phyloP scores from a whole-genome alignment of 805 yeast genomes.

The Schizosaccharomyces lindneri region DNA sequence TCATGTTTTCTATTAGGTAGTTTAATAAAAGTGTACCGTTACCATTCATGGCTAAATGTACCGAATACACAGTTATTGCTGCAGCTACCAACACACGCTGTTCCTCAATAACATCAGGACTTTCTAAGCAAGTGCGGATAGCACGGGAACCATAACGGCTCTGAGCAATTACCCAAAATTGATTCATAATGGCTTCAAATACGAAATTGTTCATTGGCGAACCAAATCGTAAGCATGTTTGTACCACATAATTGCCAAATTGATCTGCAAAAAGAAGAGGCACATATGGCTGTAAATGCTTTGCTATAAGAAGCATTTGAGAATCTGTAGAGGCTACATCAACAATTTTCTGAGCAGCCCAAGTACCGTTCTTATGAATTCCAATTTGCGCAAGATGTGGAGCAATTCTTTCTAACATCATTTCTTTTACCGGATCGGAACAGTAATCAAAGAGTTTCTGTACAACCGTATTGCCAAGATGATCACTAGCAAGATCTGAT shows the following conservation, averaged over 20 bases:
- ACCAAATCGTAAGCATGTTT: conserved; percentile 77
- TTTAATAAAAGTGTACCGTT: conserved; percentile 78
- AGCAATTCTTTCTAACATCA: conserved; percentile 53
- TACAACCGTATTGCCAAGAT: conserved; percentile 83
- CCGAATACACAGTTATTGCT: conserved; percentile 52
- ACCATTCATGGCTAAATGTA: conserved; percentile 52
- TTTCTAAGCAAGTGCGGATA: conserved; percentile 73
- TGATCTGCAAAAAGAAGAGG: conserved; percentile 79
- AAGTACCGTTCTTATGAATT: conserved; percentile 90
- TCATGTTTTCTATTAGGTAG: conserved; percentile 80
- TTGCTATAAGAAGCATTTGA: conserved; percentile 40
- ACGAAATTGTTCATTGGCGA: conserved; percentile 75
- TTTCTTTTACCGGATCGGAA: conserved; percentile 44
- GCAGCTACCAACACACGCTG: conserved; percentile 52
- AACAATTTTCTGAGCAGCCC: conserved; percentile 96
- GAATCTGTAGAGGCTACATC: conserved; percentile 39
- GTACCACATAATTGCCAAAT: conserved; percentile 88
- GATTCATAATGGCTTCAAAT: conserved; percentile 53
- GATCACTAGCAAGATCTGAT: conserved; percentile 77
- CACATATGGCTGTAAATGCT: conserved; percentile 53
- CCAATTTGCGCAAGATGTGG: conserved; percentile 78
- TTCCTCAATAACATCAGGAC: conserved; percentile 38
- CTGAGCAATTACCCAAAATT: conserved; percentile 56
- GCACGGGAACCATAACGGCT: conserved; percentile 92
- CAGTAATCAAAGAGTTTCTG: conserved; percentile 65